Evolutionary conservation across 495 filamentous ascomycete genomes (phyloP).

Genomic region (Aspergillus bridgeri): DNA sequence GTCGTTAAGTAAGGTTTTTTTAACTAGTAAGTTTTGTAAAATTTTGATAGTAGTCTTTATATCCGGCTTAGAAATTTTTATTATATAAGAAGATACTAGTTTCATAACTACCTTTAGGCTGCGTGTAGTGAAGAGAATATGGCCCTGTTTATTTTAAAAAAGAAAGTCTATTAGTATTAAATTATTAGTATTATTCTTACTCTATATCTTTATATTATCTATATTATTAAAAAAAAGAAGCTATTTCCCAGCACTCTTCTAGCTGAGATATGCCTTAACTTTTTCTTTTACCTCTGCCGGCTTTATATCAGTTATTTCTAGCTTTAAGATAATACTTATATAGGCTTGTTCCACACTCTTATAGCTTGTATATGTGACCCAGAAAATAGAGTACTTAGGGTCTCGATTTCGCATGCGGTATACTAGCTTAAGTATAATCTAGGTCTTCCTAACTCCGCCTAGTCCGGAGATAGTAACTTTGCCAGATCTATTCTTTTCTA

Average conservation of each 20-base stretch:
- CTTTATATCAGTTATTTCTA: conserved; percentile 21
- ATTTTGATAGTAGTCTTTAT: conserved; percentile 14
- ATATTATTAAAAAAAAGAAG: conserved; percentile 42
- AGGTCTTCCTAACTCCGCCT: conserved; percentile 51
- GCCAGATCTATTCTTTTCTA: too few relatives aligned
- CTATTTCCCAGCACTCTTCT: conserved; percentile 28
- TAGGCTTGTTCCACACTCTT: conserved; percentile 46
- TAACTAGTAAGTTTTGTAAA: conserved; percentile 14
- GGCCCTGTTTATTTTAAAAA: conserved; percentile 37
- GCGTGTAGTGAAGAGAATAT: conserved; percentile 29
- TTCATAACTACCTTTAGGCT: conserved; percentile 21
- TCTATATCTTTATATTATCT: conserved; percentile 30
- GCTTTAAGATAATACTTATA: conserved; percentile 28
- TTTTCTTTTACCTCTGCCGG: conserved; percentile 23
- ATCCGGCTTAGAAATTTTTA: conserved; percentile 20
- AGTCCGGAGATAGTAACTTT: conserved; percentile 43
- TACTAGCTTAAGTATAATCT: conserved; percentile 47
- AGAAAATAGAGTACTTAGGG: conserved; percentile 47
- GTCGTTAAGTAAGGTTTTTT: conserved; percentile 20
- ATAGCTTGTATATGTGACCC: conserved; percentile 41
- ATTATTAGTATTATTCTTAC: too few relatives aligned
- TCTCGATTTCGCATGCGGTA: conserved; percentile 37
- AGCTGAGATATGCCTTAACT: conserved; percentile 30
- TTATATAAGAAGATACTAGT: conserved; percentile 16
- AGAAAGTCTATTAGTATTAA: too few relatives aligned